Base-by-base conservation (phyloP, 352 stramenopile species). In the Globisporangium irregulare region DNA sequence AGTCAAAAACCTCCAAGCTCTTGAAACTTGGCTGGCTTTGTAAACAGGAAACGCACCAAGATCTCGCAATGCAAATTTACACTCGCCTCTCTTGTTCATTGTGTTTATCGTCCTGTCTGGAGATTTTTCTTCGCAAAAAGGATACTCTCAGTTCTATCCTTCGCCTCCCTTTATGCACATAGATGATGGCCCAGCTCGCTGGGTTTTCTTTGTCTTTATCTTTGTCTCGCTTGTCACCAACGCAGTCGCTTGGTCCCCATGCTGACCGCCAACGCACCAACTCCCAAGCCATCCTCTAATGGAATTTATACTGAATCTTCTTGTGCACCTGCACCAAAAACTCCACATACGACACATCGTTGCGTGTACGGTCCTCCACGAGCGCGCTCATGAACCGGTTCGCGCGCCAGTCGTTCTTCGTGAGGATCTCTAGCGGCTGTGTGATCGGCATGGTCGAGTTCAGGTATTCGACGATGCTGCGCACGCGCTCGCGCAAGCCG, bases 231-330 rank as follows among this genome's bases (percentile, higher is more conserved):
- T 51, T 20, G 43, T 8, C 6, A 4, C 18, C 43, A 51, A 51
- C 18, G 1, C 43, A 22, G 43, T 51, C 18, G 18, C 7, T 46
- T 46, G 38, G 18, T 20, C 43, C 43, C 5, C 18, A 12, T 18
- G 43, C 38, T 20, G 8, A 4, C 10, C 43, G 18, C 18, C 18
- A 22, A 22, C 18, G 43, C 43, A 24, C 18, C 43, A 51, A 51
- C 18, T n/a, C 43, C 15, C 15, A 20, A n/a, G 18, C 18, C 55
- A 24, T 41, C 55, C 65, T 80, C 78, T 91, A 91, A 71, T 92
- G 87, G 74, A 96, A 93, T 76, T 94, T 94, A 70, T 93, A 88
- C 78, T 96, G 89, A 78, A 97, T 95, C 79, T 96, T 92, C 75
- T 94, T 95, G 79, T 97, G 90, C 62, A 95, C 82, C 66, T 94